phyloP scores from a whole-genome alignment of 352 stramenopile species.

The Salisapilia sapeloensis region DNA sequence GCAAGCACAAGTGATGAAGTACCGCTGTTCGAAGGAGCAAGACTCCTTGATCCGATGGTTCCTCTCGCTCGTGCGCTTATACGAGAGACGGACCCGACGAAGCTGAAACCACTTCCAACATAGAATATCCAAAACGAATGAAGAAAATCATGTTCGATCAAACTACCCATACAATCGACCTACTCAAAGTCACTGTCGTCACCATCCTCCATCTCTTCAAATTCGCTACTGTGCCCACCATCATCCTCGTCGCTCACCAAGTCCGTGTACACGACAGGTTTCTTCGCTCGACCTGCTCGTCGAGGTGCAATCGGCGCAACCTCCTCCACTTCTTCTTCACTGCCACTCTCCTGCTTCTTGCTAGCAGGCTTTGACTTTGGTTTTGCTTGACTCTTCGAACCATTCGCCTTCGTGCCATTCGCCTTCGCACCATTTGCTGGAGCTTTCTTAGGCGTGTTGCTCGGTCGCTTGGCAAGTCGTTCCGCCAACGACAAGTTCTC shows the following conservation, averaged over 20 bases:
- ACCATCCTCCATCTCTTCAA: constrained; percentile 20
- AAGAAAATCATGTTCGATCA: constrained; percentile 1
- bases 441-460: constrained; percentile 3
- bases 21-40: constrained; percentile 9
- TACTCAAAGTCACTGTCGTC: constrained; percentile 43
- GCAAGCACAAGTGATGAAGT: constrained; percentile 20
- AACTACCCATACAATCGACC: neutral
- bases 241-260: constrained; percentile 40
- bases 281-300: constrained; percentile 6
- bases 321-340: no score
- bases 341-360: constrained; percentile 3
- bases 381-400: constrained; percentile 18
- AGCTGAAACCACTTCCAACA: constrained; percentile 19
- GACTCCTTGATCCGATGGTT: constrained; percentile 62
- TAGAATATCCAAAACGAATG: neutral
- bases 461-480: constrained; percentile 35
- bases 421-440: neutral
- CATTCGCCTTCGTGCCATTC: neutral
- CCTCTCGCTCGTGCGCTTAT: constrained; percentile 58
- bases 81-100: constrained; percentile 24
- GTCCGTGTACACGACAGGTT: constrained; percentile 17
- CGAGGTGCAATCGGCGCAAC: no score
- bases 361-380: constrained; percentile 2
- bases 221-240: constrained; percentile 25
- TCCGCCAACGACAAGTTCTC: constrained; percentile 63